Evolutionary conservation across 768 basidiomycete species (phyloP), one percentile per base, ranked within the genome.

Genomic region (Fomitopsis serialis): DNA sequence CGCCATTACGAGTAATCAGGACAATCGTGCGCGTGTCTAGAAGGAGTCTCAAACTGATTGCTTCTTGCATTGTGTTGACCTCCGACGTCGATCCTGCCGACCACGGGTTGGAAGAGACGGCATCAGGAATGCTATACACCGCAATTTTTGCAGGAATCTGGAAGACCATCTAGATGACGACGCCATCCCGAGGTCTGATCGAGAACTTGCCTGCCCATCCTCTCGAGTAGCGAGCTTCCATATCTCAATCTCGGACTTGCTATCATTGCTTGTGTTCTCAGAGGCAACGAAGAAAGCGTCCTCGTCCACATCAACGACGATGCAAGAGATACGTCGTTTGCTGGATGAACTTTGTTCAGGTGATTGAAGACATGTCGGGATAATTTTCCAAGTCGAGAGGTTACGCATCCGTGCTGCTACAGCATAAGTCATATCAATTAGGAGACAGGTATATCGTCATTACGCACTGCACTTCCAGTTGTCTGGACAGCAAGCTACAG

Each of bases 1-100:
- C 95, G 48, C 96, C 96, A 8, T 81, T 79, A 7, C 82, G 77
- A 58, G 84, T 82, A 13, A 96, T 77, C 9, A 85, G 66, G 4
- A 77, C 81, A 10, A 98, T 70, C 2, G 76, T 73, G 45, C 82
- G 75, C n/a, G 77, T 76, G 58, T 97, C 94, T 3, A 87, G 74
- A 24, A 93, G 72, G 45, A 91, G 80, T 49, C 79, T 78, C 52
- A 94, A 73, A 24, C 81, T 80, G 13, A 90, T 67, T 12, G 88
- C 74, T 63, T 87, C 78, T 11, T 58, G 36, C 11, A 57, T 54
- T n/a, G 15, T 42, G 10, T 24, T 25, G 9, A 32, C 53, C 1
- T 32, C 6, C 29, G 29, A 32, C 11, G 11, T 11, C 11, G 29
- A n/a, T n/a, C 55, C 8, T 1, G 55, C 52, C 2, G 58, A 49